These are phyloP conservation scores for Sclerotinia spermophila DNA, from an alignment of 2,329 filamentous ascomycete species.

Conservation along the genomic window DNA sequence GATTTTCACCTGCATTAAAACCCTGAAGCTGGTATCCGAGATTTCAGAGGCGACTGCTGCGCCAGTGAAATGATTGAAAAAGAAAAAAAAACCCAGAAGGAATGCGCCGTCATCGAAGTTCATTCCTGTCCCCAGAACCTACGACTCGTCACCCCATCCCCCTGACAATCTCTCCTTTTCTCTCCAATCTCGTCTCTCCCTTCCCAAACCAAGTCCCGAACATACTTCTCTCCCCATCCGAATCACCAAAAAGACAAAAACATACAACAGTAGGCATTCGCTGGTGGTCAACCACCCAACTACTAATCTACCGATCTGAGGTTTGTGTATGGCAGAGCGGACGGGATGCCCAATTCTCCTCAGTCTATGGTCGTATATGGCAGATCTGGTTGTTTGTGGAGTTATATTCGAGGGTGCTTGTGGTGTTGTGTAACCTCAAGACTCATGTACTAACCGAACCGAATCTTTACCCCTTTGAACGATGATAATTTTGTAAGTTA, in stretches of 20 bases:
- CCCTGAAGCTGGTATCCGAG: neutral
- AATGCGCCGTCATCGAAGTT: neutral
- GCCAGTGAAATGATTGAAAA: neutral
- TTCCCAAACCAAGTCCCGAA: neutral
- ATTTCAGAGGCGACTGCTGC: neutral
- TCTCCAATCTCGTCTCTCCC: neutral
- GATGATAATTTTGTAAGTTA: neutral
- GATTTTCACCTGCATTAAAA: neutral
- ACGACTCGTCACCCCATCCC: neutral
- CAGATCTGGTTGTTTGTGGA: accelerated
- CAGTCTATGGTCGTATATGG: slow-evolving; percentile 7
- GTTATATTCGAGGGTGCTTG: neutral
- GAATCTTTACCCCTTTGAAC: neutral
- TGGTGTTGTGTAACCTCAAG: neutral
- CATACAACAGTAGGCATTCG: slow-evolving; percentile 13
- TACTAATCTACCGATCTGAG: slow-evolving; percentile 10
- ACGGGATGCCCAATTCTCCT: slow-evolving; percentile 11
- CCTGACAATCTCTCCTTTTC: neutral
- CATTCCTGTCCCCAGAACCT: neutral
- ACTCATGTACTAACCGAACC: neutral
- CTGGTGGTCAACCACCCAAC: slow-evolving; percentile 15
- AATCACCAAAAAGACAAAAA: neutral
- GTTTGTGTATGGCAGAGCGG: slow-evolving; percentile 15
- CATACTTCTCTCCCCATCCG: neutral
- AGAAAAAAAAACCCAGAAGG: neutral